Evolutionary conservation across 108 stramenopile genomes (phyloP).

Genomic region (Conticribra guillardii): DNA sequence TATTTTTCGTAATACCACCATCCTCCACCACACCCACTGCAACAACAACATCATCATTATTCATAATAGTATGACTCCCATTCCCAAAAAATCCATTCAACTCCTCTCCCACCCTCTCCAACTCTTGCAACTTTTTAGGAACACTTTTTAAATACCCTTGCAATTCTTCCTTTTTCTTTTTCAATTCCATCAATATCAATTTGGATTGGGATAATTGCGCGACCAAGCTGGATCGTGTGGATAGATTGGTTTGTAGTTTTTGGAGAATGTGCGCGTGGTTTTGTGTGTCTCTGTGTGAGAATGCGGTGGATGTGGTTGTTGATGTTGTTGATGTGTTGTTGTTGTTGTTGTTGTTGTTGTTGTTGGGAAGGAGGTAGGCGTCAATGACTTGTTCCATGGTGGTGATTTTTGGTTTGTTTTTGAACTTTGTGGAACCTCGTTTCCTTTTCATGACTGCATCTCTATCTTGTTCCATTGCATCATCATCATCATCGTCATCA

Average conservation of each 20-base stretch:
- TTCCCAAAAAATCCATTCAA: constrained; percentile 66
- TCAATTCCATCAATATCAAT: constrained; percentile 34
- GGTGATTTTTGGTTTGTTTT: no score
- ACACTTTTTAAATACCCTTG: constrained; percentile 53
- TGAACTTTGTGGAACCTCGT: no score
- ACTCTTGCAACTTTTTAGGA: constrained; percentile 56
- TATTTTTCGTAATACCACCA: constrained; percentile 17
- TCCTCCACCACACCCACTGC: neutral
- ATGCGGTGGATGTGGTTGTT: neutral
- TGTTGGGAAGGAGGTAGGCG: constrained; percentile 23
- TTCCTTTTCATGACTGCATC: constrained; percentile 3
- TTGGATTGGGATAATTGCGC: constrained; percentile 42
- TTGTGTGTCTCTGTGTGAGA: constrained; percentile 41
- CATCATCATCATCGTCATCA: constrained; percentile 6
- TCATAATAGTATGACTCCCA: constrained; percentile 11
- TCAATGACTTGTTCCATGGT: constrained; percentile 41
- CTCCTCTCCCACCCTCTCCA: constrained; percentile 66
- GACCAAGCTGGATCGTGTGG: constrained; percentile 33
- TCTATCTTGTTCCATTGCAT: no score
- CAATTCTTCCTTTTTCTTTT: constrained; percentile 35
- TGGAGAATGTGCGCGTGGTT: constrained; percentile 33
- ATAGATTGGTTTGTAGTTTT: constrained; percentile 42
- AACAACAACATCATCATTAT: constrained; percentile 2
- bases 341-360: neutral
- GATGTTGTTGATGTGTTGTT: neutral